Conservation (phyloP, 202 grass and related monocot species). For the Elaeis oleifera region DNA sequence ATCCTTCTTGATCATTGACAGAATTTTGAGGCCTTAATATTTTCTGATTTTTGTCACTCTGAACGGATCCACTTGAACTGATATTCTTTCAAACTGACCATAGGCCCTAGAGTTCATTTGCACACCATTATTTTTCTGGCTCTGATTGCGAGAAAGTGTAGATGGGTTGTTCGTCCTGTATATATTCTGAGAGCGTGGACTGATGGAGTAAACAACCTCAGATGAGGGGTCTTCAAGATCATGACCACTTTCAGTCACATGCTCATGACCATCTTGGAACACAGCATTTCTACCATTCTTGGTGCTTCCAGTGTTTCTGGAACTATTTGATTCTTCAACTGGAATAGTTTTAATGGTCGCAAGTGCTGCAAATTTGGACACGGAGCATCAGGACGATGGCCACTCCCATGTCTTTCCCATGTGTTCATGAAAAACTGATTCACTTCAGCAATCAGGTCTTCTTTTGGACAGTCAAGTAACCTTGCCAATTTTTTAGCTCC, state of each 20-base stretch:
- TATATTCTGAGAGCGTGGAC: conserved; percentile 23
- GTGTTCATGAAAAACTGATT: conserved; percentile 84
- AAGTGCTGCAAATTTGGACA: conserved; percentile 27
- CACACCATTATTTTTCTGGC: conserved; percentile 32
- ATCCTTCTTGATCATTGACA: conserved; percentile 36
- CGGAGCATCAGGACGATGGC: conserved; percentile 48
- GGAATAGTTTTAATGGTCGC: conserved; percentile 22
- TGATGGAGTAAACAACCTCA: conserved; percentile 30
- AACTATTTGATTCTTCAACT: conserved; percentile 40
- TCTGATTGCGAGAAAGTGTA: conserved; percentile 32
- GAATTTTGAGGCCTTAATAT: conserved; percentile 33
- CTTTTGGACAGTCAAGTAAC: conserved; percentile 70
- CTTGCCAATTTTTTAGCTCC: conserved; percentile 64
- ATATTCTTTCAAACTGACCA: conserved; percentile 55
- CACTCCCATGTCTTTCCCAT: conserved; percentile 69
- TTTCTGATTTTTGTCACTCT: conserved; percentile 48
- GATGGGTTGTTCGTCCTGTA: conserved; percentile 28
- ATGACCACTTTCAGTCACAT: conserved; percentile 35
- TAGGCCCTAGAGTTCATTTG: conserved; percentile 27
- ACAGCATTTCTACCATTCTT: conserved; percentile 45
- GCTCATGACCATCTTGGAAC: conserved; percentile 28
- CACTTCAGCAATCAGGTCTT: conserved; percentile 52
- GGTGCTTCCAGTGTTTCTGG: conserved; percentile 17
- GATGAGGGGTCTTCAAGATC: conserved; percentile 25
- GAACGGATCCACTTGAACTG: conserved; percentile 41